Percentiles rank a stretch among this genome's conserved stretches.
Evolutionary conservation across 2,329 filamentous ascomycete species (phyloP).

Genomic region (Penicillium brasilianum): DNA sequence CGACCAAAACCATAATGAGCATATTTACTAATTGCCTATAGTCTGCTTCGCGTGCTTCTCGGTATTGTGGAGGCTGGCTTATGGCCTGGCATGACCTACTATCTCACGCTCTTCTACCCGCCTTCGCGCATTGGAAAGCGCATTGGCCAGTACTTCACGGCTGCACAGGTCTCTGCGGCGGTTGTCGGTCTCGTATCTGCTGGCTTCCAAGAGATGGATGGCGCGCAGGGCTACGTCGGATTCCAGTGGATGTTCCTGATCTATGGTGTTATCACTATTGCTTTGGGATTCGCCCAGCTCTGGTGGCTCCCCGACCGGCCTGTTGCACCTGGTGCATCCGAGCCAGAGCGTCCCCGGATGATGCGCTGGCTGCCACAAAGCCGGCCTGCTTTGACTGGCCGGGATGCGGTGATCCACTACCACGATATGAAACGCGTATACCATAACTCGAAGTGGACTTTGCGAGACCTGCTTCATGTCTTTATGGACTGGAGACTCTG

Average conservation of each 20-base stretch:
- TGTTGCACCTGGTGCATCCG: conserved; percentile 62
- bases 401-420: conserved; percentile 82
- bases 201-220: conserved; percentile 91
- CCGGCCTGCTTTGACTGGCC: conserved; percentile 73
- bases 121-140: conserved; percentile 84
- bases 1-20: background rate
- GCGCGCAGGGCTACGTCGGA: conserved; percentile 73
- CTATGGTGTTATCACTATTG: conserved; percentile 76
- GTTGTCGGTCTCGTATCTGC: conserved; percentile 89
- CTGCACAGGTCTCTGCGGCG: conserved; percentile 83
- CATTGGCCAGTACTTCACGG: conserved; percentile 88
- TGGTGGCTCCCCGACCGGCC: conserved; percentile 94
- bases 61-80: conserved; percentile 89
- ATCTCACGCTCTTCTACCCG: conserved; percentile 89
- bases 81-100: conserved; percentile 96
- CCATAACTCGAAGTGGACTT: conserved; percentile 72
- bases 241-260: conserved; percentile 77
- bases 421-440: conserved; percentile 81
- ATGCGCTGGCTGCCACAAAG: conserved; percentile 70
- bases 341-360: conserved; percentile 40
- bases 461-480: conserved; percentile 71
- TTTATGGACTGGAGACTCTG: conserved; percentile 86
- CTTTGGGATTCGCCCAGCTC: conserved; percentile 73
- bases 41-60: conserved; percentile 78
- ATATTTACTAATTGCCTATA: conserved; percentile 16